Conservation (phyloP, 805 yeast species). For the Suhomyces sp. region DNA sequence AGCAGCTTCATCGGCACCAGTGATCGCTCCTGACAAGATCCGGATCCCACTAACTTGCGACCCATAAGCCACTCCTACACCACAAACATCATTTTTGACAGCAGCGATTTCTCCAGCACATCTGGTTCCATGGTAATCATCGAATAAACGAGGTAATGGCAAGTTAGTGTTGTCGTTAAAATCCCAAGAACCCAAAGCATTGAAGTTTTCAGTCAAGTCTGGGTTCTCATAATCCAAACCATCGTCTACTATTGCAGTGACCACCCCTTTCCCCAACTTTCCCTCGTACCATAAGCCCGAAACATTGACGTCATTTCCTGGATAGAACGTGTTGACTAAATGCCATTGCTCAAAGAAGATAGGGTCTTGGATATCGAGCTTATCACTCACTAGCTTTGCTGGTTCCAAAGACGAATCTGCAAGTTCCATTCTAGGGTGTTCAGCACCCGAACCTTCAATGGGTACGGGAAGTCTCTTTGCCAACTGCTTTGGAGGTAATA, state of each 20-base stretch:
- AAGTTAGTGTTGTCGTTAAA: slow-evolving; percentile 70
- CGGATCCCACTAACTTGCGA: slow-evolving; percentile 88
- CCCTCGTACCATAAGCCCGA: slow-evolving; percentile 80
- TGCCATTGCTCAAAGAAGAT: slow-evolving; percentile 89
- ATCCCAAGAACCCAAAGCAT: slow-evolving; percentile 86
- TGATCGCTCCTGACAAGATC: slow-evolving; percentile 75
- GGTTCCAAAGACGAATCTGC: slow-evolving; percentile 53
- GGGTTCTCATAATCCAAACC: slow-evolving; percentile 81
- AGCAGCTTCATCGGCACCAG: slow-evolving; percentile 87
- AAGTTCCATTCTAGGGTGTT: slow-evolving; percentile 5
- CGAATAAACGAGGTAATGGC: slow-evolving; percentile 77
- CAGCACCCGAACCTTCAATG: slow-evolving; percentile 6
- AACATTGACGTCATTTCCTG: slow-evolving; percentile 85
- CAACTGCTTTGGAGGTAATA: slow-evolving; percentile 53
- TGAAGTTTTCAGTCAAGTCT: slow-evolving; percentile 70
- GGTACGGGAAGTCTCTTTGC: slow-evolving; percentile 58
- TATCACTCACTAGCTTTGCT: slow-evolving; percentile 44
- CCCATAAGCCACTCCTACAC: slow-evolving; percentile 93
- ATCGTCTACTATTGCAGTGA: slow-evolving; percentile 90
- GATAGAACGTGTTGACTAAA: slow-evolving; percentile 65
- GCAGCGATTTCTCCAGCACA: slow-evolving; percentile 98
- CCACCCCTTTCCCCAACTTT: slow-evolving; percentile 77
- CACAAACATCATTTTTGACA: slow-evolving; percentile 82
- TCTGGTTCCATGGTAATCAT: slow-evolving; percentile 93
- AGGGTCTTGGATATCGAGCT: slow-evolving; percentile 76